phyloP scores from a whole-genome alignment of 2,329 filamentous ascomycete genomes.

The Diaporthe batatas region DNA sequence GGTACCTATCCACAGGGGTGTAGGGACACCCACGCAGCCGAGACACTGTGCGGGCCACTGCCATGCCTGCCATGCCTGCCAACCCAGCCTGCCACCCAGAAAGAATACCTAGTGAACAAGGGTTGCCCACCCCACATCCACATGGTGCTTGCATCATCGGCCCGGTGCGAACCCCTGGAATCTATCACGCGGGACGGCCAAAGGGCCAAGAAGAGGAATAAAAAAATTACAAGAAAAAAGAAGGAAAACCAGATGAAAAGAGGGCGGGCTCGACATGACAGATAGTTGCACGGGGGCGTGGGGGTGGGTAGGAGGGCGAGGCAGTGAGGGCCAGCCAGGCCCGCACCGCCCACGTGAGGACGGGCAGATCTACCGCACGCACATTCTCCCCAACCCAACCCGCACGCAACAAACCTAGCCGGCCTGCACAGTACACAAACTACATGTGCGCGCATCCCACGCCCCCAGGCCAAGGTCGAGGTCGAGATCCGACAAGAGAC shows the following conservation, averaged over 20 bases:
- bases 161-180: conserved; percentile 22
- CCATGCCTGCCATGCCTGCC: no score
- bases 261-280: not conserved
- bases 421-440: conserved; percentile 1
- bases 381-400: conserved; percentile 1
- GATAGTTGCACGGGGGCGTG: not conserved
- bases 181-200: conserved; percentile 10
- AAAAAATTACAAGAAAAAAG: not conserved
- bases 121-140: conserved; percentile 4
- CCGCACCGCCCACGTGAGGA: conserved; percentile 29
- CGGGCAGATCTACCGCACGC: conserved; percentile 34
- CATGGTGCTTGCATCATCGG: conserved; percentile 27
- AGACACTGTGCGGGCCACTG: conserved; percentile 28
- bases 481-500: not conserved
- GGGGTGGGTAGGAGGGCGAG: not conserved
- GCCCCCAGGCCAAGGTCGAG: not conserved
- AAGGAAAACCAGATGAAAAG: no score
- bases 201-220: not conserved
- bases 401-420: not conserved
- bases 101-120: not conserved
- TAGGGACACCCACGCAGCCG: not conserved
- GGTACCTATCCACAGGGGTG: conserved; percentile 39
- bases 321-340: conserved; percentile 9
- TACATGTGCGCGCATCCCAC: not conserved
- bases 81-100: no score